Percentiles rank a stretch among this genome's conserved stretches.
phyloP scores from a whole-genome alignment of 2,329 filamentous ascomycete genomes.

The Delphinella strobiligena region DNA sequence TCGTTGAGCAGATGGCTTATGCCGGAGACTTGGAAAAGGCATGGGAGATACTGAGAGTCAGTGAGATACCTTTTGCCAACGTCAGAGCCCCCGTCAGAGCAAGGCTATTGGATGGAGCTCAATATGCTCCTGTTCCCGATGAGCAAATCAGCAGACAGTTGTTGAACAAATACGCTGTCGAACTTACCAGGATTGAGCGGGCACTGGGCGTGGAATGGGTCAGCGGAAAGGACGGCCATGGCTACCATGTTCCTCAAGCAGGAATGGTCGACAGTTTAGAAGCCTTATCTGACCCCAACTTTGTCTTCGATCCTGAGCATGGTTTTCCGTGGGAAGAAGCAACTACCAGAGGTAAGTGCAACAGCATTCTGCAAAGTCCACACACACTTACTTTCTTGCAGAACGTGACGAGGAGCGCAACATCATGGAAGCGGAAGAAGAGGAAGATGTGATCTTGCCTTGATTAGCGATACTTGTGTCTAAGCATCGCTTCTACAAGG shows the following conservation, averaged over 20 bases:
- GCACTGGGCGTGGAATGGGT: slow-evolving; percentile 20
- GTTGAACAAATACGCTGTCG: slow-evolving; percentile 17
- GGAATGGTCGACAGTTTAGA: slow-evolving; percentile 18
- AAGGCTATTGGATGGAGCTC: slow-evolving; percentile 16
- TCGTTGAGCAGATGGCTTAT: slow-evolving; percentile 21
- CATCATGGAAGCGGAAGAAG: not conserved
- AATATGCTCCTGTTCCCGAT: slow-evolving; percentile 15
- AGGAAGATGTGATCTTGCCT: not conserved
- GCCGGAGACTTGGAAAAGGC: slow-evolving; percentile 18
- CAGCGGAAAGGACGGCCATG: slow-evolving; percentile 11
- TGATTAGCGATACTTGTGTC: too few species aligned
- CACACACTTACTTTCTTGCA: not conserved
- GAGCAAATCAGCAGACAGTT: slow-evolving; percentile 16
- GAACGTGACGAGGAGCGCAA: not conserved
- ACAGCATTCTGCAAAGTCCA: too few species aligned
- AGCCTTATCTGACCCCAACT: slow-evolving; percentile 13
- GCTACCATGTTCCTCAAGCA: slow-evolving; percentile 13
- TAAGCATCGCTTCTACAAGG: too few species aligned
- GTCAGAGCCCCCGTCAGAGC: slow-evolving; percentile 13
- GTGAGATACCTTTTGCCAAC: slow-evolving; percentile 12
- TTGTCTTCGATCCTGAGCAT: slow-evolving; percentile 16
- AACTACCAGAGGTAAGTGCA: not conserved
- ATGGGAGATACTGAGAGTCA: slow-evolving; percentile 19
- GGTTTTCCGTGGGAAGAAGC: slow-evolving; percentile 17
- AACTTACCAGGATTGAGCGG: slow-evolving; percentile 19